phyloP scores from a whole-genome alignment of 1,284 basidiomycete species.

The Athelia psychrophila region DNA sequence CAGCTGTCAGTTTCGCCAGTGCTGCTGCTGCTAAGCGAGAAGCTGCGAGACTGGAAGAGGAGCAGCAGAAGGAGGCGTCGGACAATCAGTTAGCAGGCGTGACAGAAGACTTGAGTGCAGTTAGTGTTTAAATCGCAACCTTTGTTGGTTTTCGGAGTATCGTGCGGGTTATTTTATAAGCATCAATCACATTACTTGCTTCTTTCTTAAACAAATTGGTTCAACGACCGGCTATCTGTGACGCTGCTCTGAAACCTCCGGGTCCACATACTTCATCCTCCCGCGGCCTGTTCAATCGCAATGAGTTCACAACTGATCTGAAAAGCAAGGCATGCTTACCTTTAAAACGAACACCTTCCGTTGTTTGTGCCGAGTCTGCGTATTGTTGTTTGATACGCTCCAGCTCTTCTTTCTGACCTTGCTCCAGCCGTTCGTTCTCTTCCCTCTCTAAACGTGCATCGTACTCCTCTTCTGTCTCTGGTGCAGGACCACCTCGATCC shows the following conservation, averaged over 20 bases:
- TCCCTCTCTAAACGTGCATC: conserved; percentile 70
- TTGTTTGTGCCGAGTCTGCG: conserved; percentile 32
- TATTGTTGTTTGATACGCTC: conserved; percentile 43
- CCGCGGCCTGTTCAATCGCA: conserved; percentile 43
- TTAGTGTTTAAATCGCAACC: conserved; percentile 21
- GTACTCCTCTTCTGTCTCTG: conserved; percentile 62
- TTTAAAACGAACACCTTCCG: conserved; percentile 59
- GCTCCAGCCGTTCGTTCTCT: conserved; percentile 58
- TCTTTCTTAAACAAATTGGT: background rate
- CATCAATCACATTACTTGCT: background rate
- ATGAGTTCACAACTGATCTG: background rate
- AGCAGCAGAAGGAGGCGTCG: conserved; percentile 24
- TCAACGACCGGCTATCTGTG: background rate
- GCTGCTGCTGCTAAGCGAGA: conserved; percentile 46
- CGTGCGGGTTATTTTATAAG: background rate
- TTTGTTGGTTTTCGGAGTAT: conserved; percentile 12
- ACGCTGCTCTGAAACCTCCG: conserved; percentile 36
- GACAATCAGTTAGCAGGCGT: conserved; percentile 24
- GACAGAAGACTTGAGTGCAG: conserved; percentile 39
- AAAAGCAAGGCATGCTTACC: conserved; percentile 30
- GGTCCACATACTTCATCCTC: conserved; percentile 67
- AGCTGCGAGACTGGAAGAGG: conserved; percentile 9
- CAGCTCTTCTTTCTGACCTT: conserved; percentile 43
- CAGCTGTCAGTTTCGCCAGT: conserved; percentile 69
- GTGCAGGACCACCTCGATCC: conserved; percentile 6